These are phyloP conservation scores for Claviceps fusiformis DNA, from an alignment of 2,329 filamentous ascomycete species.

Conservation along the genomic window DNA sequence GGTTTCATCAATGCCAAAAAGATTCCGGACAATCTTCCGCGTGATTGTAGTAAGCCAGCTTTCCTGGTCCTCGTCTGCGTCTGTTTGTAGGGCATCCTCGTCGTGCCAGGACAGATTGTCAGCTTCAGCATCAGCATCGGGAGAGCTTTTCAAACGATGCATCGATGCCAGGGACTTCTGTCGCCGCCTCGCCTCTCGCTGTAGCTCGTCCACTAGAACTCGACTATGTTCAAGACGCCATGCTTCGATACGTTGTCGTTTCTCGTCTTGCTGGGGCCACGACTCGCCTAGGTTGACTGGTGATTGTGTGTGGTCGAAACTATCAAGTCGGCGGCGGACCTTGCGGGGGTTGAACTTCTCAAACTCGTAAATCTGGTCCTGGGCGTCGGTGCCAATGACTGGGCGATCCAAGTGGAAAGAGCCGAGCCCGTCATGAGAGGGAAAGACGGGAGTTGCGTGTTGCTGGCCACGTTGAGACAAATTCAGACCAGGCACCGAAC, in stretches of 20 bases:
- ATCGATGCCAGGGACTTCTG: slow-evolving; percentile 45
- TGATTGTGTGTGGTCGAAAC: slow-evolving; percentile 29
- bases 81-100: slow-evolving; percentile 27
- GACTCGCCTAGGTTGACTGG: slow-evolving; percentile 39
- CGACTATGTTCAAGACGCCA: slow-evolving; percentile 89
- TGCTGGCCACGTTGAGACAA: slow-evolving; percentile 23
- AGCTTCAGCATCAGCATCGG: slow-evolving; percentile 19
- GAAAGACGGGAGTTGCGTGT: slow-evolving; percentile 59
- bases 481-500: slow-evolving; percentile 37
- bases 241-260: slow-evolving; percentile 71
- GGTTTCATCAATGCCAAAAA: slow-evolving; percentile 82
- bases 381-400: slow-evolving; percentile 41
- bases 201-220: slow-evolving; percentile 75
- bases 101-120: slow-evolving; percentile 39
- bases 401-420: slow-evolving; percentile 59
- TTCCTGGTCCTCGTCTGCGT: slow-evolving; percentile 38
- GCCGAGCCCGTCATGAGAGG: slow-evolving; percentile 81
- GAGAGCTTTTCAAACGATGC: slow-evolving; percentile 15
- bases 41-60: slow-evolving; percentile 73
- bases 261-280: slow-evolving; percentile 52
- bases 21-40: slow-evolving; percentile 69
- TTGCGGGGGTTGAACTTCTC: slow-evolving; percentile 70
- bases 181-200: slow-evolving; percentile 64
- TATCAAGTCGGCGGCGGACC: slow-evolving; percentile 39
- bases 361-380: slow-evolving; percentile 81